Evolutionary conservation across 2,329 filamentous ascomycete species (phyloP), one percentile per base, ranked within the genome.

Genomic region (Daldinia sp.): DNA sequence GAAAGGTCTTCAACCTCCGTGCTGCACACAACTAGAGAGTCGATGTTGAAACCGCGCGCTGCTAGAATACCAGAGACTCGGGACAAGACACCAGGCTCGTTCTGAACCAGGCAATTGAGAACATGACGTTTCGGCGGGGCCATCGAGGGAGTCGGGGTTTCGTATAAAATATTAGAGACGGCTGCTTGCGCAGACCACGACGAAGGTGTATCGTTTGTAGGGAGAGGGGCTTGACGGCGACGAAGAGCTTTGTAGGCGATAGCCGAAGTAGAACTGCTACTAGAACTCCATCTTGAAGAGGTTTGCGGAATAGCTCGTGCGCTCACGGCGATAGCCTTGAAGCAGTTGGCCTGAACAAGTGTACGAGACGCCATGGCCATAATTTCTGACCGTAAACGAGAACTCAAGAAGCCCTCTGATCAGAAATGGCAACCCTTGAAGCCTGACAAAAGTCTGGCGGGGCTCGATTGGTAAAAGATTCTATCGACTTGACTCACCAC

Each of bases 111-210:
- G 78, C 95, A 99, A 82, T 99, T 99, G 79, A 99, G 89, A 75
- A 99, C 87, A 80, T 99, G 95, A 56, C 94, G 90, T 82, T 97
- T 98, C 43, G 93, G 90, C 7, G 95, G 94, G 21, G 89, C 89
- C 72, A 85, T 85, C 11, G 93, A 94, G 6, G 93, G 92, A 15
- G 91, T 85, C 4, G 95, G 95, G 2, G 94, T 98, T 85, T 99
- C 95, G 84, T 99, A 99, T 78, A 99, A 91, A 76, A 99, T 99
- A 78, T 94, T 97, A 76, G 93, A 96, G 69, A 99, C 95, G 70
- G 95, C 95, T 15, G 95, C 93, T 71, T 95, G 94, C 34, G 94
- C 94, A 74, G 94, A 96, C 84, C 93, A 93, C 9, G 93, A 84
- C 32, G 92, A 89, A 25, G 90, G 85, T 58, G 91, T 84, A 70